Percentiles rank a stretch among this genome's conserved stretches.
phyloP scores from a whole-genome alignment of 192 early-diverging fungal genomes.

The Backusella tarrabulga region DNA sequence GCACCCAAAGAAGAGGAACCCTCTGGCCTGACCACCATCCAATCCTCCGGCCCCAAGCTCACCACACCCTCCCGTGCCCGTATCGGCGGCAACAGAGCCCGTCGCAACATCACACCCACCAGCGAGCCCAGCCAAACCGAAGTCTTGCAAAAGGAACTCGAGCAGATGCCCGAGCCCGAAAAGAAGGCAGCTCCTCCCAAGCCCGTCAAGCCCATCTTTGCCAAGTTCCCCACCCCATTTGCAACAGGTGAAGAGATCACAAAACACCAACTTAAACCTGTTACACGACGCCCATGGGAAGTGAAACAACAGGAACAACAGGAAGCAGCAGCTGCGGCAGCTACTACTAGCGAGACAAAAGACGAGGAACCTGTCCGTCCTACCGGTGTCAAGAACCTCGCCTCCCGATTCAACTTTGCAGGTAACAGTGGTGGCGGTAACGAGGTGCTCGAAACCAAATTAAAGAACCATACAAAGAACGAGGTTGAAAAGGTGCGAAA shows the following conservation, averaged over 20 bases:
- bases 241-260: constrained; percentile 18
- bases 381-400: constrained; percentile 29
- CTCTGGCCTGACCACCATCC: constrained; percentile 7
- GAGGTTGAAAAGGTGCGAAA: constrained; percentile 36
- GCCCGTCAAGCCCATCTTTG: constrained; percentile 40
- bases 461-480: constrained; percentile 33
- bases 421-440: constrained; percentile 24
- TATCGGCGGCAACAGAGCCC: neutral
- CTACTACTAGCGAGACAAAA: neutral
- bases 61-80: constrained; percentile 25
- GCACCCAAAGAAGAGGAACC: neutral
- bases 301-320: constrained; percentile 22
- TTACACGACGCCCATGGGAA: constrained; percentile 32
- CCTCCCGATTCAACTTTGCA: constrained; percentile 30
- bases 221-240: constrained; percentile 41
- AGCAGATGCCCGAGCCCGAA: neutral
- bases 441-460: constrained; percentile 39
- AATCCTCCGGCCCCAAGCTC: constrained; percentile 23
- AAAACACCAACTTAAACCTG: constrained; percentile 28
- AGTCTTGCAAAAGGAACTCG: constrained; percentile 26
- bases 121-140: constrained; percentile 30
- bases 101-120: constrained; percentile 13
- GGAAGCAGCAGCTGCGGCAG: neutral
- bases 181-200: constrained; percentile 29
- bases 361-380: constrained; percentile 16